These are phyloP conservation scores for Trametes coccinea DNA, from an alignment of 768 basidiomycete species.

Conservation along the genomic window DNA sequence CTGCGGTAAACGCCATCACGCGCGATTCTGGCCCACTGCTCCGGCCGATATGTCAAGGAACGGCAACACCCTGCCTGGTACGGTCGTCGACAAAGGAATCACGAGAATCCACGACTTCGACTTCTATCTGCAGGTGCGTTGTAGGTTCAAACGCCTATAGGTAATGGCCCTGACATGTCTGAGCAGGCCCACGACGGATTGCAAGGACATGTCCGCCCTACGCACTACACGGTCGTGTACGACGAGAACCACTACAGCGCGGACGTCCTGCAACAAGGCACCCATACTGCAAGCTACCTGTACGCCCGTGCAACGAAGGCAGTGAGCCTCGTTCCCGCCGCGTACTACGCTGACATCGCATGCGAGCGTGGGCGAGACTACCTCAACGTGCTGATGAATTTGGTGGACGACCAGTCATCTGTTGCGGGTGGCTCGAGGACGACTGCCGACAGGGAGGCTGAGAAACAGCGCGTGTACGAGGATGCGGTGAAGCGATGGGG, in stretches of 20 bases:
- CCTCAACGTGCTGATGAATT: conserved; percentile 65
- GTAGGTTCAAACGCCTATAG: no score
- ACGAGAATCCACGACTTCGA: conserved; percentile 45
- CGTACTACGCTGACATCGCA: conserved; percentile 81
- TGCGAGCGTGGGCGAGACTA: conserved; percentile 81
- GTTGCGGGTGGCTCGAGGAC: conserved; percentile 36
- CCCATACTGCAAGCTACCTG: conserved; percentile 67
- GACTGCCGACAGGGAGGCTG: conserved; percentile 33
- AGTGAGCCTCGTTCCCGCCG: conserved; percentile 77
- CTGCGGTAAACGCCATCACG: conserved; percentile 74
- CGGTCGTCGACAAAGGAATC: conserved; percentile 77
- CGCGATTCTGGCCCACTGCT: conserved; percentile 59
- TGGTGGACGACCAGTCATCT: conserved; percentile 29
- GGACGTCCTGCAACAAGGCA: conserved; percentile 73
- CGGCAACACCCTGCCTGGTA: conserved; percentile 79
- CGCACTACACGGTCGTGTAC: conserved; percentile 79
- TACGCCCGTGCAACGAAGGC: conserved; percentile 85
- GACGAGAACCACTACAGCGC: conserved; percentile 72
- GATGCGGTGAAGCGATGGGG: conserved; percentile 44
- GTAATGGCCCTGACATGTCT: not conserved
- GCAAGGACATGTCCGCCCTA: conserved; percentile 69
- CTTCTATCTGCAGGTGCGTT: conserved; percentile 35
- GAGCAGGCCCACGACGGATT: conserved; percentile 70
- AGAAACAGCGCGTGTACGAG: conserved; percentile 35
- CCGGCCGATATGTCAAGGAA: conserved; percentile 54